Evolutionary conservation across 2,329 filamentous ascomycete genomes (phyloP).

Genomic region (Pyricularia grisea): DNA sequence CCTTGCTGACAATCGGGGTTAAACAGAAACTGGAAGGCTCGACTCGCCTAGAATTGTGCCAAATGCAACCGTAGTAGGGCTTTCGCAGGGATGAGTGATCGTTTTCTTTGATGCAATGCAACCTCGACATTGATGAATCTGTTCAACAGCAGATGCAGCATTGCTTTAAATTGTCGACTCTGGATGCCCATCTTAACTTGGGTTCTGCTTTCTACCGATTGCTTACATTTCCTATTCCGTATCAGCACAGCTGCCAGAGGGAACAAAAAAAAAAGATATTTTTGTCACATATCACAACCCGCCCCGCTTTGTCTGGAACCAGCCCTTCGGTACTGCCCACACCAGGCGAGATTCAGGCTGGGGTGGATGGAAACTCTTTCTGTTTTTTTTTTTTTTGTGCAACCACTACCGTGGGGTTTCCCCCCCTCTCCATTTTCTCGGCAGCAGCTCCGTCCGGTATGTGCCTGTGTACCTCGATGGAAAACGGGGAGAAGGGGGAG

Average conservation of each 20-base stretch:
- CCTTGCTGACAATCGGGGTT: not conserved
- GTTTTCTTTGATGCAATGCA: not conserved
- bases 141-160: not conserved
- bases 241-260: too few relatives aligned
- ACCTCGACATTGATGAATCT: not conserved
- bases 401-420: not conserved
- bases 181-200: not conserved
- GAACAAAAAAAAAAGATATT: not conserved
- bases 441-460: not conserved
- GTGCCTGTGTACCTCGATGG: not conserved
- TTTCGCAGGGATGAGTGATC: not conserved
- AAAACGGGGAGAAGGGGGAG: not conserved
- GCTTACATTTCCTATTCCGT: not conserved
- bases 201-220: not conserved
- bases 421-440: not conserved
- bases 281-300: not conserved
- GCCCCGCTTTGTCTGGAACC: not conserved
- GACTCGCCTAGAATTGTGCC: not conserved
- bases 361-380: too few relatives aligned
- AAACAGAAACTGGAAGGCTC: not conserved
- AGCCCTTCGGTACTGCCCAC: not conserved
- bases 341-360: not conserved
- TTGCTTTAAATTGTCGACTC: not conserved
- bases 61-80: not conserved
- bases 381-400: not conserved